A percentile compares a stretch with the other conserved stretches of the same genome.
Evolutionary conservation across 208 protist genomes (phyloP).

Genomic region (Balamuthia mandrillaris): DNA sequence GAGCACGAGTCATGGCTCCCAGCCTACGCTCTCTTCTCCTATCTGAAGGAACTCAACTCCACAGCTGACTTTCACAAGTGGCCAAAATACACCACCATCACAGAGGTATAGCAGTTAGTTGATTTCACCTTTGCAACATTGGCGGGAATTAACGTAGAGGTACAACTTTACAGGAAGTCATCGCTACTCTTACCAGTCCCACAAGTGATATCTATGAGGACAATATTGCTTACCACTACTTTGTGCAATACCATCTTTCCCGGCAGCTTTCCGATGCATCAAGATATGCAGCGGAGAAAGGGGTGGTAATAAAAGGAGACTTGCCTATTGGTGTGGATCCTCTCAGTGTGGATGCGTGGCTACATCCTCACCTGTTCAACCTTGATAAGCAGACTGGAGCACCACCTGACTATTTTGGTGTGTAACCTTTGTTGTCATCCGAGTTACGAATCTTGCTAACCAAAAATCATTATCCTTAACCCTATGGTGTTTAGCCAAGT

Average conservation of each 20-base stretch:
- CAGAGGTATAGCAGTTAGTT: neutral
- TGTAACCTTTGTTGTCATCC: neutral
- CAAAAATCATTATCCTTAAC: neutral
- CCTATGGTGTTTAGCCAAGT: neutral
- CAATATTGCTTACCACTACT: conserved; percentile 58
- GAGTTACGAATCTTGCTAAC: neutral
- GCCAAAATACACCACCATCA: conserved; percentile 54
- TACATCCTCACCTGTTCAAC: conserved; percentile 56
- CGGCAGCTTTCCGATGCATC: conserved; percentile 58
- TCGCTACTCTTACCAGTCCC: conserved; percentile 39
- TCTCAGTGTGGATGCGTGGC: conserved; percentile 67
- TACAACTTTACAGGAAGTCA: neutral
- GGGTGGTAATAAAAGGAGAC: conserved; percentile 78
- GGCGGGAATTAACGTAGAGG: neutral
- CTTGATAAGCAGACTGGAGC: conserved; percentile 65
- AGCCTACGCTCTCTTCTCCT: conserved; percentile 64
- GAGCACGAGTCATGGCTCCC: conserved; percentile 66
- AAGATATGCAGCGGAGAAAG: conserved; percentile 45
- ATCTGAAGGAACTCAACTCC: conserved; percentile 52
- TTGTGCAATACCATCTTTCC: conserved; percentile 67
- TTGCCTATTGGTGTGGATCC: conserved; percentile 75
- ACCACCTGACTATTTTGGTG: conserved; percentile 72
- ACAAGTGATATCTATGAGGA: conserved; percentile 39
- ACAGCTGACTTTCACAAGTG: conserved; percentile 62
- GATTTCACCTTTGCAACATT: neutral